Evolutionary conservation across 768 basidiomycete species (phyloP).

Genomic region (Daedaleopsis nitida): DNA sequence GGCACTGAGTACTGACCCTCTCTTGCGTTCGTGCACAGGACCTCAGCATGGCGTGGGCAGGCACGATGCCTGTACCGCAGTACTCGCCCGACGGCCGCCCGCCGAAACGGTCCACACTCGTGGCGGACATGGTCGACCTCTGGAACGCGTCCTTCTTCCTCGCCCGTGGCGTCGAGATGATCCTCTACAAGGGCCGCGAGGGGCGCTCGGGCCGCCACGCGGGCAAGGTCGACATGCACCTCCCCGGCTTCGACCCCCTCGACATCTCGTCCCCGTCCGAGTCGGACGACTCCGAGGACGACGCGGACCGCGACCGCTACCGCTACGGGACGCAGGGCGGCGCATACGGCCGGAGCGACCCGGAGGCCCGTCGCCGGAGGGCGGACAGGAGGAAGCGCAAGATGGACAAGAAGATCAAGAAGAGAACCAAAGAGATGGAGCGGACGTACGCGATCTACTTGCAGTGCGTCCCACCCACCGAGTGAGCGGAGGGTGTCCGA

Average conservation of each 20-base stretch:
- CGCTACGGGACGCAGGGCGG: constrained; percentile 34
- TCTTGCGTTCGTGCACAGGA: constrained; percentile 47
- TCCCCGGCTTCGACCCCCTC: constrained; percentile 49
- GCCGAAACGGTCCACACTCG: constrained; percentile 59
- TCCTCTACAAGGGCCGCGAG: constrained; percentile 80
- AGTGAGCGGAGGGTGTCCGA: constrained; percentile 9
- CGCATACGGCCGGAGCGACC: constrained; percentile 45
- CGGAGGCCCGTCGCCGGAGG: constrained; percentile 45
- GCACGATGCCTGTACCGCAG: constrained; percentile 67
- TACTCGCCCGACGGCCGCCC: constrained; percentile 47
- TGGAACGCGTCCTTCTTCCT: constrained; percentile 83
- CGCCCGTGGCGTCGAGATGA: constrained; percentile 72
- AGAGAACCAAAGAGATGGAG: constrained; percentile 59
- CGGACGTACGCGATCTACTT: constrained; percentile 68
- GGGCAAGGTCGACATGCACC: constrained; percentile 55
- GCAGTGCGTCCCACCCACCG: constrained; percentile 41
- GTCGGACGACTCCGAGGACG: constrained; percentile 39
- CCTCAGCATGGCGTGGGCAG: constrained; percentile 72
- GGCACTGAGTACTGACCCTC: not conserved
- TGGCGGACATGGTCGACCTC: constrained; percentile 72
- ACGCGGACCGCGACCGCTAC: constrained; percentile 34
- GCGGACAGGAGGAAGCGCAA: constrained; percentile 62
- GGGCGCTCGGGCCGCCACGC: constrained; percentile 67
- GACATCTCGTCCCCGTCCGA: constrained; percentile 44
- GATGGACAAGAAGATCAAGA: constrained; percentile 65